Percentiles rank a stretch among this genome's conserved stretches.
phyloP scores from a whole-genome alignment of 371 early-diverging fungal genomes.

The Mortierella sp. region DNA sequence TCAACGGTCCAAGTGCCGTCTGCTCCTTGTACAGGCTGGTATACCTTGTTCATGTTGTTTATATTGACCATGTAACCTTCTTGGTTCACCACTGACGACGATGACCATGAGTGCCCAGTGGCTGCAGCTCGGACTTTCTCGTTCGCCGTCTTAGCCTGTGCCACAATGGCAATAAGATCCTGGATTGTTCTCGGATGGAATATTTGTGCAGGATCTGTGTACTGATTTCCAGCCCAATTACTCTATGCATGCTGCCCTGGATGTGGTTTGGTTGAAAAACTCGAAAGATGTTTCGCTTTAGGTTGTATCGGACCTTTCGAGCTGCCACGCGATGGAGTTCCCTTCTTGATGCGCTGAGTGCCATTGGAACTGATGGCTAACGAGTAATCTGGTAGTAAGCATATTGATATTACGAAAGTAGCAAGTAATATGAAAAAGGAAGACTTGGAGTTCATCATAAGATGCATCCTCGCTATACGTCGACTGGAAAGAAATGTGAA shows the following conservation, averaged over 20 bases:
- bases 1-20: conserved; percentile 14
- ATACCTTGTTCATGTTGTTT: conserved; percentile 20
- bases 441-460: no score
- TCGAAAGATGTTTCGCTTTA: not conserved
- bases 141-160: conserved; percentile 15
- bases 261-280: not conserved
- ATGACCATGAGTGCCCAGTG: conserved; percentile 43
- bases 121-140: conserved; percentile 43
- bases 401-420: no score
- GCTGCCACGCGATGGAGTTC: no score
- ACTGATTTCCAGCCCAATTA: conserved; percentile 45
- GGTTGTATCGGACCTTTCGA: not conserved
- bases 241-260: not conserved
- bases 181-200: conserved; percentile 33
- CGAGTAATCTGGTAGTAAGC: no score
- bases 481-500: no score
- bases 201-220: conserved; percentile 24
- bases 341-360: no score
- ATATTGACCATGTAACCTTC: conserved; percentile 34
- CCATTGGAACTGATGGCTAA: no score
- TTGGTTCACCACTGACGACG: conserved; percentile 10
- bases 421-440: no score
- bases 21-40: not conserved
- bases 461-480: no score
- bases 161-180: conserved; percentile 29